Evolutionary conservation across 2,329 filamentous ascomycete genomes (phyloP).

Genomic region (Aspergillus fumigatus): DNA sequence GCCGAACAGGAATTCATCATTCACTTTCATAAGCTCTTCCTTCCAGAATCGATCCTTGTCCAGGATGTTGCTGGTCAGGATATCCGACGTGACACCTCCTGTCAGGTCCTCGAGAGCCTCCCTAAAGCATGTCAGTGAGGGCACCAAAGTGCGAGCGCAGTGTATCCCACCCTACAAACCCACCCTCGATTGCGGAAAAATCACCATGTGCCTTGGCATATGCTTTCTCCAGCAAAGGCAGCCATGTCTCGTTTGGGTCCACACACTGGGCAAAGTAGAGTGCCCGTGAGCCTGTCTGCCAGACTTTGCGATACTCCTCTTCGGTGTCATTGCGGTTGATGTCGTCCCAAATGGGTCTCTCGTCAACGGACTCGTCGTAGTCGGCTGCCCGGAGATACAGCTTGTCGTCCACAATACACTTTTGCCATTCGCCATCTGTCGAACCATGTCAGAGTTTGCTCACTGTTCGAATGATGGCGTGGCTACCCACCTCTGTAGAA

Average conservation of each 20-base stretch:
- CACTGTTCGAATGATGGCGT: not conserved
- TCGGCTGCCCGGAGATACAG: slow-evolving; percentile 77
- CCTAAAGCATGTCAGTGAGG: slow-evolving; percentile 20
- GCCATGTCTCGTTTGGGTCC: slow-evolving; percentile 76
- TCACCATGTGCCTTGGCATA: slow-evolving; percentile 83
- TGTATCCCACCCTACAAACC: slow-evolving; percentile 57
- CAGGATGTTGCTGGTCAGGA: slow-evolving; percentile 44
- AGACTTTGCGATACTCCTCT: slow-evolving; percentile 63
- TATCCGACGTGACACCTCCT: slow-evolving; percentile 46
- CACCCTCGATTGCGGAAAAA: slow-evolving; percentile 69
- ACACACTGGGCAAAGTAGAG: slow-evolving; percentile 74
- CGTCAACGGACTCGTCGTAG: slow-evolving; percentile 73
- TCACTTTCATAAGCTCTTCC: slow-evolving; percentile 73
- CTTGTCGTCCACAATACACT: slow-evolving; percentile 88
- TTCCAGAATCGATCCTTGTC: slow-evolving; percentile 78
- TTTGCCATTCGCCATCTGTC: slow-evolving; percentile 80
- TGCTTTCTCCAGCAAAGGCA: slow-evolving; percentile 75
- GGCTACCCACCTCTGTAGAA: slow-evolving; percentile 60
- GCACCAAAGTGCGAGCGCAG: not conserved
- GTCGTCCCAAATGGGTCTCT: slow-evolving; percentile 69
- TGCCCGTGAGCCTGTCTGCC: slow-evolving; percentile 71
- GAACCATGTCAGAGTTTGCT: not conserved
- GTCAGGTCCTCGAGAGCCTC: slow-evolving; percentile 58
- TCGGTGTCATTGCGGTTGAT: slow-evolving; percentile 70
- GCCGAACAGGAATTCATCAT: slow-evolving; percentile 63